Evolutionary conservation across 768 basidiomycete species (phyloP), one percentile per base, ranked within the genome.

Genomic region (Calocera cornea): DNA sequence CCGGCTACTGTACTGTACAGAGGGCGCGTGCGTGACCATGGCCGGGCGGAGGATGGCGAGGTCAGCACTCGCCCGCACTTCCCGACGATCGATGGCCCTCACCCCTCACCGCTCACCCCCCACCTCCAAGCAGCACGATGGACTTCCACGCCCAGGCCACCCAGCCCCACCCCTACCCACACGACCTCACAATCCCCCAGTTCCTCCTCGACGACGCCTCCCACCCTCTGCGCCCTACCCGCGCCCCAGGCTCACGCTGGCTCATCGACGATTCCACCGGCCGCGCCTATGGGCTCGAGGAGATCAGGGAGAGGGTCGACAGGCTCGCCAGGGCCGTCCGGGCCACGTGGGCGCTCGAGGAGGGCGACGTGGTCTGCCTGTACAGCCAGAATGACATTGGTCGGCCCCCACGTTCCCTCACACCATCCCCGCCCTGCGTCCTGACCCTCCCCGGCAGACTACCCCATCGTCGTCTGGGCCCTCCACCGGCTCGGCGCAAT

Each of bases 351-450:
- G 44, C 44, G 34, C 64, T 71, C 1, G 50, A 64, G 65, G 41
- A 38, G 67, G 66, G 66, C 19, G 66, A 72, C 29, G 33, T 44
- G 88, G 87, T 86, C 8, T 77, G 87, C 67, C 72, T 87, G 44
- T 87, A 84, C 74, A 86, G 86, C 68, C 81, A 84, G 33, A 89
- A 89, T 72, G 85, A 87, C 71, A 73, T 87, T 44, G 87, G 86
- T 84, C 69, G 44, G 80, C 72, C 38, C 41, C 27, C 44, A n/a
- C 60, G 63, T 34, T 5, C 14, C 27, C 31, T 27, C 27, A 2
- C 44, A 1, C 41, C 14, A 33, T 1, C 2, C 17, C 40, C 8
- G 36, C 19, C 49, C 22, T 65, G 14, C 19, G 34, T 19, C 24
- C 40, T 29, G 19, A 41, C 34, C 24, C 50, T 22, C 24, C 41